Evolutionary conservation across 371 early-diverging fungal species (phyloP).

Genomic region (Saksenaea oblongispora): DNA sequence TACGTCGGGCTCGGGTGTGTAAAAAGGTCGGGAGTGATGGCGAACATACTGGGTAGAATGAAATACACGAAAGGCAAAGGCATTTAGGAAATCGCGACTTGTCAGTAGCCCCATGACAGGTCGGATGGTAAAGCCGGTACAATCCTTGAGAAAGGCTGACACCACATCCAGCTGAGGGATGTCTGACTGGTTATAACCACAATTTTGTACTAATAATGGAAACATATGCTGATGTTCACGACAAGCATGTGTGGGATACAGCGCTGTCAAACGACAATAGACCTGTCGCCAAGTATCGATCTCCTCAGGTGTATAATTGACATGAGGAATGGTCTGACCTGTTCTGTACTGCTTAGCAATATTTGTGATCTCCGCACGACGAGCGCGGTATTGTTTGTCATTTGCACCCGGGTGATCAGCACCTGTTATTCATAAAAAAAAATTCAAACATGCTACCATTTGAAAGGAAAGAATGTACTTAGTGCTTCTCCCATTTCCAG

Average conservation of each 20-base stretch:
- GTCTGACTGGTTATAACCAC: slow-evolving; percentile 81
- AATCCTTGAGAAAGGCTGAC: slow-evolving; percentile 93
- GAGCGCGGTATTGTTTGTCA: slow-evolving; percentile 83
- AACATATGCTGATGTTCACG: slow-evolving; percentile 90
- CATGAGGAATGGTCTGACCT: slow-evolving; percentile 83
- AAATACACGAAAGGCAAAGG: slow-evolving; percentile 96
- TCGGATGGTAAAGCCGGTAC: slow-evolving; percentile 94
- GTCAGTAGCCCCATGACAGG: slow-evolving; percentile 96
- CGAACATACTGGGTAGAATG: slow-evolving; percentile 97
- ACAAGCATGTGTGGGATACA: slow-evolving; percentile 90
- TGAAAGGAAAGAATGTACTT: slow-evolving; percentile 29
- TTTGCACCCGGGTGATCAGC: slow-evolving; percentile 96
- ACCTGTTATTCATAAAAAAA: slow-evolving; percentile 31
- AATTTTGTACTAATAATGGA: slow-evolving; percentile 90
- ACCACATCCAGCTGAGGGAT: slow-evolving; percentile 93
- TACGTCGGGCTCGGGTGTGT: slow-evolving; percentile 94
- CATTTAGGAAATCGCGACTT: slow-evolving; percentile 95
- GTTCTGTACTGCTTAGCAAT: slow-evolving; percentile 85
- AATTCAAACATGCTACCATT: not conserved
- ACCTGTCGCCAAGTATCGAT: slow-evolving; percentile 86
- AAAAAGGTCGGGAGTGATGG: slow-evolving; percentile 88
- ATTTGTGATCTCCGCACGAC: slow-evolving; percentile 85
- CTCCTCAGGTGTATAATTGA: slow-evolving; percentile 87
- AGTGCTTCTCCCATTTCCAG: slow-evolving; percentile 91
- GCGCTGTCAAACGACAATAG: slow-evolving; percentile 69